Evolutionary conservation across 2,329 filamentous ascomycete genomes (phyloP), one percentile per base, ranked within the genome.

Genomic region (Pleoardoris graminearum): DNA sequence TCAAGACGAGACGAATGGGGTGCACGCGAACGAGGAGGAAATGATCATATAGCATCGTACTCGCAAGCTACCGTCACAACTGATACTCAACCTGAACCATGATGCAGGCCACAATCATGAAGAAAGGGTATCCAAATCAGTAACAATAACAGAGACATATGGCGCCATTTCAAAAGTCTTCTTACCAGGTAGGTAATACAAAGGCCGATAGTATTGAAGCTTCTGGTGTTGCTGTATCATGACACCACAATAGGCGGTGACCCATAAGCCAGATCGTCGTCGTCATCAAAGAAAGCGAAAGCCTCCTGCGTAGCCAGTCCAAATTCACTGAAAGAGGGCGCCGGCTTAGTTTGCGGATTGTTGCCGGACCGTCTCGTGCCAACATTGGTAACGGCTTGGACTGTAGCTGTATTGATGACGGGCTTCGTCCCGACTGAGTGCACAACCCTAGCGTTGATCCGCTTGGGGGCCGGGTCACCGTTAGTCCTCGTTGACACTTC

Each of bases 251-350:
- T 58, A 1, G 63, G 59, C 1, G 62, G 57, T n/a, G 63, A 64
- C 7, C 62, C 60, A 56, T 65, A 62, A 7, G 27, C 32, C 16
- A 50, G 3, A 8, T 50, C 49, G 16, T 51, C 46, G 30, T 54
- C 48, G 22, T 70, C 66, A 11, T 65, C 62, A 41, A 70, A 67
- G 37, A 69, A 65, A 7, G 53, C 61, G 22, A 54, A 57, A 10
- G 45, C 61, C 7, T 70, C 65, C 42, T 70, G 66, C 8, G 64
- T 67, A 19, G 67, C 67, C 23, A 68, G 49, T 3, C 57, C 39
- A 39, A 65, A 66, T 3, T 67, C 59, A 25, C 45, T 51, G 12
- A 61, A 58, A 3, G 43, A 35, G 16, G 23, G 10, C 16, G 38
- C 7, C 3, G 36, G 8, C 23, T 38, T 45, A 7, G 12, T 17